phyloP scores from a whole-genome alignment of 2,329 filamentous ascomycete species.

The Beauveria caledonica region DNA sequence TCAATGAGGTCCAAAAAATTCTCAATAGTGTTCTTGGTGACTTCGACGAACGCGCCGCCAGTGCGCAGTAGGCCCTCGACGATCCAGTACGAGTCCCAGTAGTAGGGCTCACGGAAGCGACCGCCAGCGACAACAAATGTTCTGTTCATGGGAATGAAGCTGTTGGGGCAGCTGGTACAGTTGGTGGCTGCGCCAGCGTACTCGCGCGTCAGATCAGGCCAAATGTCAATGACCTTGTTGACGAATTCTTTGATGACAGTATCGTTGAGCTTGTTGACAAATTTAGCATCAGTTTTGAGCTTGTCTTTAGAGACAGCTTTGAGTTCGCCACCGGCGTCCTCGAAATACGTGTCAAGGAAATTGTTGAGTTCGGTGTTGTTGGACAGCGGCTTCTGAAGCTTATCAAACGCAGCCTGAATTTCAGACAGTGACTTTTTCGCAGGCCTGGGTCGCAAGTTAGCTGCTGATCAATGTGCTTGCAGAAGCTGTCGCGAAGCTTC shows the following conservation, averaged over 20 bases:
- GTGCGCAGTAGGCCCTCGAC: conserved; percentile 57
- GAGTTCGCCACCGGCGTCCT: conserved; percentile 54
- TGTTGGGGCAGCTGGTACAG: conserved; percentile 53
- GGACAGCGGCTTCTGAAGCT: conserved; percentile 49
- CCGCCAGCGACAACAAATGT: conserved; percentile 64
- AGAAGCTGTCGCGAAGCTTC: background rate
- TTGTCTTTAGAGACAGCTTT: conserved; percentile 41
- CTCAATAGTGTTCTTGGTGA: conserved; percentile 59
- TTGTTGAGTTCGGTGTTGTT: conserved; percentile 55
- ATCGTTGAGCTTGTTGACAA: conserved; percentile 50
- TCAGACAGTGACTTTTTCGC: conserved; percentile 51
- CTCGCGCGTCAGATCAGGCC: conserved; percentile 57
- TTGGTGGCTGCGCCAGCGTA: conserved; percentile 43
- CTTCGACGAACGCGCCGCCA: conserved; percentile 52
- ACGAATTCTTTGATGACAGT: conserved; percentile 52
- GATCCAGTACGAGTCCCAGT: conserved; percentile 66
- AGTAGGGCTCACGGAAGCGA: conserved; percentile 63
- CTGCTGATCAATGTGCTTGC: conserved; percentile 13
- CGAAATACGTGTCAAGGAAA: conserved; percentile 58
- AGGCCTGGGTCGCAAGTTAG: conserved; percentile 33
- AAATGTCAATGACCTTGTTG: conserved; percentile 57
- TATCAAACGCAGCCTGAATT: conserved; percentile 52
- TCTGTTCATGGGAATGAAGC: conserved; percentile 57
- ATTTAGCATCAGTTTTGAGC: conserved; percentile 48
- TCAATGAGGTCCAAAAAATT: conserved; percentile 63